Evolutionary conservation across 768 basidiomycete genomes (phyloP), one percentile per base, ranked within the genome.

Genomic region (Peribolospora baueri): DNA sequence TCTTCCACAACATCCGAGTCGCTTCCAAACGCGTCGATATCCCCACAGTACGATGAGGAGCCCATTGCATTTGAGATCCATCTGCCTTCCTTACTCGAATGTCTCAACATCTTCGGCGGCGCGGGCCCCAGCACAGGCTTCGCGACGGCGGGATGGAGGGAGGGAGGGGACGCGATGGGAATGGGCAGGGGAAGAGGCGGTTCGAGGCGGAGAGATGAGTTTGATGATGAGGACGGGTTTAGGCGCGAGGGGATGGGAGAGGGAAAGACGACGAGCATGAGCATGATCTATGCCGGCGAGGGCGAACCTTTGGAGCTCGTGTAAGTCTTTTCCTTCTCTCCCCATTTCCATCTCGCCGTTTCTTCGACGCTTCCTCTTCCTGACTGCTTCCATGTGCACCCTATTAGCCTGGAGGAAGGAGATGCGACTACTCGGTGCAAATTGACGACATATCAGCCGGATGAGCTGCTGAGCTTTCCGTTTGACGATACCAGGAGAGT

Each of bases 91-190:
- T 69, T 95, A 52, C 75, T 93, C 57, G 87, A 93, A 59, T 88
- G 84, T 62, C 72, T 98, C 41, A 90, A 91, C 62, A 80, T 95
- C 54, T 95, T 90, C 62, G 90, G 91, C 39, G 83, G 86, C 8
- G 84, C 82, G 2, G 66, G 68, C 52, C 60, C 57, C 7, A 48
- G 4, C 13, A 45, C 38, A 51, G 41, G 5, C 10, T 54, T 56
- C 45, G 37, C 46, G 37, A 48, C 11, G 39, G 42, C 25, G 49
- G 45, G 37, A 13, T 46, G 53, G 53, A 56, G 48, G 58, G 7
- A 11, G 42, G 42, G 56, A 39, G 48, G 53, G 37, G 56, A 59
- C 55, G 47, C 55, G 59, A 45, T 51, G 53, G 47, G 53, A 42
- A 48, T 41, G 25, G 13, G 51, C 42, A 56, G 58, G 46, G 47